Evolutionary conservation across 352 stramenopile genomes (phyloP), one percentile per base, ranked within the genome.

Genomic region (Phytophthora crassamura): DNA sequence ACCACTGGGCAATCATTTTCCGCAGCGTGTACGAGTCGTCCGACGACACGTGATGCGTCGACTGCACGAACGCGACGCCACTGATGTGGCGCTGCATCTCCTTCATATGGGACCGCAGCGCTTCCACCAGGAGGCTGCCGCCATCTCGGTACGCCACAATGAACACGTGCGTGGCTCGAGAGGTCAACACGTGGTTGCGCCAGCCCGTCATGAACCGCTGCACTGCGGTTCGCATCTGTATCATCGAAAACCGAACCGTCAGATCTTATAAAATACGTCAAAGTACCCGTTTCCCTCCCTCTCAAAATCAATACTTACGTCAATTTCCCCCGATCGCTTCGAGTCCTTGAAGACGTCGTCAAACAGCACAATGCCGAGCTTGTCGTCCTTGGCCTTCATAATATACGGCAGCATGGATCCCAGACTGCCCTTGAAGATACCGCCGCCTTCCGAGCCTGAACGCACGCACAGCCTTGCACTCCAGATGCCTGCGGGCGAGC

Each of bases 351-450:
- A 89, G 20, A 91, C 59, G 49, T 89, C 77, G 67, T 91, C 82
- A 60, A 75, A 91, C 28, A 91, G 57, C 25, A 91, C 71, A 33
- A 91, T 80, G 22, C 80, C 82, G 8, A 88, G 70, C 46, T 89
- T 87, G 65, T 89, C 82, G 41, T 89, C 80, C 51, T 87, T 88
- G n/a, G 80, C 78, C 58, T 88, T 88, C 55, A 84, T 73, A 50
- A 89, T 75, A 72, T 89, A 91, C n/a, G 82, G 82, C 46, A 91
- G 65, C 82, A 91, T 91, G 16, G 80, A 89, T 4, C 82, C 82
- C 22, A 91, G 69, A 67, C 80, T 88, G 46, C 82, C 82, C 49
- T 89, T 88, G 41, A 86, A 86, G 55, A 91, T 89, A n/a, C 82
- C 82, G 16, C 82, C 82, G 16, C 81, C 82, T 61, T 86, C 77